Base-by-base conservation (phyloP, 2,329 filamentous ascomycete species). In the Endothia cerciana region DNA sequence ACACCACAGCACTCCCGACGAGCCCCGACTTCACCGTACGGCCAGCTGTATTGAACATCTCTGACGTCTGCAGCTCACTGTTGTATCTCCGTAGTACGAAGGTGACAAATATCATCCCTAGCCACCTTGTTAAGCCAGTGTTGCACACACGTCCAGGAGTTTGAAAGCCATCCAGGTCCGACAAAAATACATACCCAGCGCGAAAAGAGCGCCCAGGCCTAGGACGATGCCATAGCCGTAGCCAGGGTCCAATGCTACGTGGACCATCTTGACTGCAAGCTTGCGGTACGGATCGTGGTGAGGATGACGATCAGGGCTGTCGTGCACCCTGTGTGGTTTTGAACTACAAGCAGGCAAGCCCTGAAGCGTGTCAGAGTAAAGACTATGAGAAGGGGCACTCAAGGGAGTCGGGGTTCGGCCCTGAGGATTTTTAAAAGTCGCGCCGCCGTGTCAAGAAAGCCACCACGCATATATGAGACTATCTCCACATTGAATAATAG, bases 21-120 rank as follows among this genome's bases (percentile, higher is more conserved):
- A 97, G 83, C 53, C 93, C 94, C 10, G 92, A 93, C 75, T 97
- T 97, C 70, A 97, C 92, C 1, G 91, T 93, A 68, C 94, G 85
- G 22, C 93, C 93, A 60, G 93, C 93, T 0, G 93, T 97, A 69
- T 86, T 93, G 82, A 97, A 97, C 87, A 93, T 95, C 79, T 97
- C 93, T 0, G 91, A 94, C 0, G 94, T 97, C 76, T 97, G 93
- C 3, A 94, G 81, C 76, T 95, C 93, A 60, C 75, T 71, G 64
- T 82, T 81, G 71, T 81, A 82, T 25, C 77, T 72, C 7, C 72
- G 70, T 4, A 78, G 72, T 56, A 77, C 73, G 60, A 76, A 77
- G 1, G 76, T 78, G 38, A 77, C 72, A 17, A 75, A 68, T n/a
- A 78, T 78, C 76, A 78, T 78, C 64, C 75, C 75, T 77, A 63